Percentiles rank a stretch among this genome's conserved stretches.
Conservation (phyloP, 768 basidiomycete species). For the Heimioporus sp. region DNA sequence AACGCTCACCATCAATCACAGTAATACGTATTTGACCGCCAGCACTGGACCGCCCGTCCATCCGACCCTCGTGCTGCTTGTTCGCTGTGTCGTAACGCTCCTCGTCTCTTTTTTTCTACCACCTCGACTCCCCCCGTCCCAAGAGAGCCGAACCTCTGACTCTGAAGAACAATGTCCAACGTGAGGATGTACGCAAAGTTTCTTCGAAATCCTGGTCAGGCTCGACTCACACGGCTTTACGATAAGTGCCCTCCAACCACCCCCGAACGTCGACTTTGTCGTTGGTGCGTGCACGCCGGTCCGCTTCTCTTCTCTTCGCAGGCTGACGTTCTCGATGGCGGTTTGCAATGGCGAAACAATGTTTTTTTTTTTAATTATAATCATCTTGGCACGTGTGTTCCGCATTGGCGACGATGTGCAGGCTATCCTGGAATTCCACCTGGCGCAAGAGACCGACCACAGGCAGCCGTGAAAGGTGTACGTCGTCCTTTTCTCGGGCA, state of each 20-base stretch:
- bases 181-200: slow-evolving; percentile 42
- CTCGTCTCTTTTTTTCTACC: background rate
- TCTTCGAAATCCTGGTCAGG: background rate
- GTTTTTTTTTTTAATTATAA: too few species aligned
- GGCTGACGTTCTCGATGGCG: background rate
- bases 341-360: too few species aligned
- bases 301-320: background rate
- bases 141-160: background rate
- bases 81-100: background rate
- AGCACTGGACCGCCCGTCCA: background rate
- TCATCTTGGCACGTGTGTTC: background rate
- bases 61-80: background rate
- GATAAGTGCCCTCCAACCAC: slow-evolving; percentile 73
- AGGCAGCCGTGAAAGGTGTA: slow-evolving; percentile 85
- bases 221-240: slow-evolving; percentile 8
- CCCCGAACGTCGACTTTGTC: slow-evolving; percentile 87
- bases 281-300: slow-evolving; percentile 49
- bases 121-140: background rate
- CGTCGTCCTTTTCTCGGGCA: slow-evolving; percentile 30
- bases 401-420: slow-evolving; percentile 23
- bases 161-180: slow-evolving; percentile 35
- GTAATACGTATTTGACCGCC: slow-evolving; percentile 8
- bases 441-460: slow-evolving; percentile 68
- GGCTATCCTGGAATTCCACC: slow-evolving; percentile 90
- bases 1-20: too few species aligned